Conservation (phyloP, 202 grass and related monocot genomes). For the Setaria viridis region DNA sequence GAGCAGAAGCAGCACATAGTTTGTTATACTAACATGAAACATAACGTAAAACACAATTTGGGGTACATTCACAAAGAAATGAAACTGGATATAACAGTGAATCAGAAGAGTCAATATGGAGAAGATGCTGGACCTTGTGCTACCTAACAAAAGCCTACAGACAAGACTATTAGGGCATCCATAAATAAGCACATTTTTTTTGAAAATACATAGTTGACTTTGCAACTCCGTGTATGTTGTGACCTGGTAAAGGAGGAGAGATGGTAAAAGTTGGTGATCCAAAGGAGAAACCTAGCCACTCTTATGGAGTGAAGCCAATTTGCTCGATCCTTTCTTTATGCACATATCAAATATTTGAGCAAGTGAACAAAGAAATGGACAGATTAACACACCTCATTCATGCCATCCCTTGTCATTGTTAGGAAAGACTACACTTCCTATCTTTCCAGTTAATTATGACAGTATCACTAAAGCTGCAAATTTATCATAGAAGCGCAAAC, state of each 20-base stretch:
- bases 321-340: not conserved
- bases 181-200: not conserved
- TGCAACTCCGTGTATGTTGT: not conserved
- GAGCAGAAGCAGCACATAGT: constrained; percentile 12
- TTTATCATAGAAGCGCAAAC: not conserved
- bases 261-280: not conserved
- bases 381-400: not conserved
- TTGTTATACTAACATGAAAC: not conserved
- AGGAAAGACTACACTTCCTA: not conserved
- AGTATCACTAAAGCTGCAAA: not conserved
- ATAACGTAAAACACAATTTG: not conserved
- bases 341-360: not conserved
- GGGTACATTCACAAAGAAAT: constrained; percentile 1
- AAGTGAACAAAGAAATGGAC: not conserved
- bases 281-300: not conserved
- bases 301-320: not conserved
- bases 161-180: not conserved
- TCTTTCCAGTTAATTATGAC: not conserved
- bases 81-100: constrained; percentile 15
- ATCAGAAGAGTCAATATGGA: constrained; percentile 5
- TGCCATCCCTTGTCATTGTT: not conserved
- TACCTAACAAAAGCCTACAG: not conserved
- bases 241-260: not conserved
- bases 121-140: not conserved
- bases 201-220: not conserved